phyloP scores from a whole-genome alignment of 208 protist species.

The Naegleria fowleri region DNA sequence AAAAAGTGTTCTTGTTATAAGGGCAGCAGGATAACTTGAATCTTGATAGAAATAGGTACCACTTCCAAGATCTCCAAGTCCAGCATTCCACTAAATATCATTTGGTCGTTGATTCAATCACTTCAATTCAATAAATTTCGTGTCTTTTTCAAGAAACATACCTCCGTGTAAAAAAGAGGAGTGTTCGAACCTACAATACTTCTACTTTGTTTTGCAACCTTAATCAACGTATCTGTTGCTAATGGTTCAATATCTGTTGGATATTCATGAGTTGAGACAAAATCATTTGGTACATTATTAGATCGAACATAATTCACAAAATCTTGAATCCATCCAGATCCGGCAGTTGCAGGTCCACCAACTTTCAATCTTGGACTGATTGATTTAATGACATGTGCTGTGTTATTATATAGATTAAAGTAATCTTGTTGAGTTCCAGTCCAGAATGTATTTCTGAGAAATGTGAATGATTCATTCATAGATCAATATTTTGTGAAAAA shows the following conservation, averaged over 20 bases:
- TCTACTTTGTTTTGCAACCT: not conserved
- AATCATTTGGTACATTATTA: conserved; percentile 28
- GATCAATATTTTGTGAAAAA: no score
- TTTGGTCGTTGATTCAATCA: no score
- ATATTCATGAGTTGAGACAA: conserved; percentile 32
- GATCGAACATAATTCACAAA: not conserved
- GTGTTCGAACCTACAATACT: not conserved
- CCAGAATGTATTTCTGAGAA: conserved; percentile 18
- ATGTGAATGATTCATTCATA: no score
- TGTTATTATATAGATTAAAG: conserved; percentile 3
- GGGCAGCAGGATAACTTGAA: conserved; percentile 11
- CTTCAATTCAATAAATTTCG: no score
- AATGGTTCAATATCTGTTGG: conserved; percentile 27
- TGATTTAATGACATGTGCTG: conserved; percentile 21
- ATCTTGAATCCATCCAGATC: not conserved
- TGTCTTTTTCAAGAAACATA: not conserved
- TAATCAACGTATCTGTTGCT: not conserved
- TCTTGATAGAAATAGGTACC: conserved; percentile 26
- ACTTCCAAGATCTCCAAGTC: not conserved
- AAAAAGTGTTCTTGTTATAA: not conserved
- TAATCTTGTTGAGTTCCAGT: conserved; percentile 29
- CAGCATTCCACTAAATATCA: not conserved
- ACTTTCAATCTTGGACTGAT: not conserved
- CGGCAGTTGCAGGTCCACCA: conserved; percentile 27
- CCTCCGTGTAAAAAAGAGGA: conserved; percentile 28